Evolutionary conservation across 2,329 filamentous ascomycete species (phyloP), one percentile per base, ranked within the genome.

Genomic region (Fusarium zealandicum): DNA sequence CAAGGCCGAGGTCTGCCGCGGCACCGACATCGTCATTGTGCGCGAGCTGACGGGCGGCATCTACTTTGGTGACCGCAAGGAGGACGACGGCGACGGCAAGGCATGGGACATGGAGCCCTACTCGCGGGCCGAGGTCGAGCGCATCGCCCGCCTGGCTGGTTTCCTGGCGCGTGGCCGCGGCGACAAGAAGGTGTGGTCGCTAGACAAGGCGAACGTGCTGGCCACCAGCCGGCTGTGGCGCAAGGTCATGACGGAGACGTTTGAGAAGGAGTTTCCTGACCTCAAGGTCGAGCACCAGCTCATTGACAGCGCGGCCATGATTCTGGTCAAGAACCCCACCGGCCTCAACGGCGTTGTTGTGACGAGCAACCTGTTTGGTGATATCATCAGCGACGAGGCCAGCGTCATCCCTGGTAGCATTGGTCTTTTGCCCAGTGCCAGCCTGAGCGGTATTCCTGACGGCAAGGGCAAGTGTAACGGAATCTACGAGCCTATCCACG

Each of bases 401-500:
- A 93, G 89, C 67, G 93, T 96, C 43, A 98, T 98, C 66, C 92
- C 93, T 3, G 93, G 93, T 13, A 92, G 88, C 68, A 85, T 98
- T 66, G 93, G 95, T 25, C 80, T 98, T 62, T 78, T 96, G 65
- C 93, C 93, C 20, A 93, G 89, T 73, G 93, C 93, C 11, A 95
- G 89, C 75, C 78, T 98, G 72, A 90, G 88, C 63, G 91, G 90
- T 33, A 86, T 96, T 55, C 93, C 93, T 0, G 92, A 96, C 73
- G 90, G 90, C 49, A 90, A 92, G 80, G 84, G 81, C 67, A 88
- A 84, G 73, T 91, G 93, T 71, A 96, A 96, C 73, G 93, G 92
- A 67, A 96, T 98, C 70, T 99, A 96, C 74, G 93, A 98, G 82
- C 93, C 93, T 20, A 98, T 99, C 68, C 93, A 99, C 75, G 93